Evolutionary conservation across 2,329 filamentous ascomycete species (phyloP), one percentile per base, ranked within the genome.

Genomic region (Cytospora mali): DNA sequence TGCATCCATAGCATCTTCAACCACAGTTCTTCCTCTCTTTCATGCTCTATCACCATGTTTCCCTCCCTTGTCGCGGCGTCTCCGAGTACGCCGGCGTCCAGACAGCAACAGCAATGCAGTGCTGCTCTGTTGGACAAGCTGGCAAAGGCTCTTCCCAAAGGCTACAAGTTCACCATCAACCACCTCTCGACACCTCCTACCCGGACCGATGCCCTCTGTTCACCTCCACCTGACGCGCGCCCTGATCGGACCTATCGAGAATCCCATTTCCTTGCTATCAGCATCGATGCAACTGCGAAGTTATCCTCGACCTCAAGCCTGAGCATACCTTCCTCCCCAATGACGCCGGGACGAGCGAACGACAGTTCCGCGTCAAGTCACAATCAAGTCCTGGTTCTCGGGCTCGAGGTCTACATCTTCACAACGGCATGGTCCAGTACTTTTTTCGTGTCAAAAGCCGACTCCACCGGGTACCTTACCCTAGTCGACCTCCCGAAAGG

Each of bases 391-490:
- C 77, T 97, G 7, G 82, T 94, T 10, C 88, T 96, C 63, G 94
- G 90, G 18, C 83, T 99, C 66, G 95, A 99, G 73, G 82, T 97
- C 57, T 83, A 95, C 69, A 84, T 99, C 64, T 99, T 96, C 76
- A 90, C 88, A 0, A 97, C 93, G 0, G 84, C 85, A 52, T 84
- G 85, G 69, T 84, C 92, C 27, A 96, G 90, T 1, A 97, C 91
- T 4, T 84, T 98, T 59, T 99, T 99, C 74, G 89, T 99, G 27
- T 94, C 93, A 66, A 99, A 99, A 76, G 95, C 95, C 55, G 95
- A 99, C 77, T 97, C 95, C 11, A 97, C 94, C 0, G 95, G 96
- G 27, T 96, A 92, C 72, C 78, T 97, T 11, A 81, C 88, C 68
- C 80, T 89, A 2, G 79, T 93, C 39, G 78, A 84, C 21, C 79